These are phyloP conservation scores for Heterobasidion parviporum DNA, from an alignment of 1,284 basidiomycete genomes.

Conservation along the genomic window DNA sequence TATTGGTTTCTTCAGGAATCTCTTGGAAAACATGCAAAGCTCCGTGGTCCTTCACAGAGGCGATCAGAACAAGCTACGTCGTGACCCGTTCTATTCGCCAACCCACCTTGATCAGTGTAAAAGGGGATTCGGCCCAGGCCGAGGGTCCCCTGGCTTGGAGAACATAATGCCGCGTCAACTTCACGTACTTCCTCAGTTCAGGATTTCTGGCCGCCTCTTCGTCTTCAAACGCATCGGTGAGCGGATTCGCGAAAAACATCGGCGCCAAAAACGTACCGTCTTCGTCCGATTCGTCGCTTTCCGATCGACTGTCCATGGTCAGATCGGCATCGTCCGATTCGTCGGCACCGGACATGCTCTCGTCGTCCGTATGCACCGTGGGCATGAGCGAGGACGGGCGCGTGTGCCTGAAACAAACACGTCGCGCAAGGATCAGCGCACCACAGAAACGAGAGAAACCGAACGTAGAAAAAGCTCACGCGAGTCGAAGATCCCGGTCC, in stretches of 20 bases:
- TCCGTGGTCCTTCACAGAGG: background rate
- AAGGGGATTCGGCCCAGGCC: conserved; percentile 28
- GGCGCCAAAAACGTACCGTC: conserved; percentile 12
- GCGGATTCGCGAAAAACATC: background rate
- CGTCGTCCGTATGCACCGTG: conserved; percentile 31
- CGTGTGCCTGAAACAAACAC: conserved; percentile 30
- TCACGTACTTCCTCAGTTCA: conserved; percentile 10
- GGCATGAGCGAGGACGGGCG: conserved; percentile 34
- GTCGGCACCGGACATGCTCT: conserved; percentile 56
- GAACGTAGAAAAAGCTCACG: conserved; percentile 15
- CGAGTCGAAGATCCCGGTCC: conserved; percentile 8
- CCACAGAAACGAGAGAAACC: background rate
- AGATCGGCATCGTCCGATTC: conserved; percentile 71
- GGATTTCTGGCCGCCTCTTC: background rate
- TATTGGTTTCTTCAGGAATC: background rate
- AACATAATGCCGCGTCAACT: conserved; percentile 24
- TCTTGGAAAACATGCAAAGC: background rate
- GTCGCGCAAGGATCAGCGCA: background rate
- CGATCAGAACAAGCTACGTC: background rate
- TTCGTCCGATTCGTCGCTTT: conserved; percentile 46
- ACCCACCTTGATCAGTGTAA: conserved; percentile 22
- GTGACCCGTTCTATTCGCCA: background rate
- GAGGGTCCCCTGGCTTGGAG: conserved; percentile 19
- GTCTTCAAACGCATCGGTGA: background rate
- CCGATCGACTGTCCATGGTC: conserved; percentile 43